Base-by-base conservation (phyloP, 1,284 basidiomycete genomes). In the Trichosporon asahii region DNA sequence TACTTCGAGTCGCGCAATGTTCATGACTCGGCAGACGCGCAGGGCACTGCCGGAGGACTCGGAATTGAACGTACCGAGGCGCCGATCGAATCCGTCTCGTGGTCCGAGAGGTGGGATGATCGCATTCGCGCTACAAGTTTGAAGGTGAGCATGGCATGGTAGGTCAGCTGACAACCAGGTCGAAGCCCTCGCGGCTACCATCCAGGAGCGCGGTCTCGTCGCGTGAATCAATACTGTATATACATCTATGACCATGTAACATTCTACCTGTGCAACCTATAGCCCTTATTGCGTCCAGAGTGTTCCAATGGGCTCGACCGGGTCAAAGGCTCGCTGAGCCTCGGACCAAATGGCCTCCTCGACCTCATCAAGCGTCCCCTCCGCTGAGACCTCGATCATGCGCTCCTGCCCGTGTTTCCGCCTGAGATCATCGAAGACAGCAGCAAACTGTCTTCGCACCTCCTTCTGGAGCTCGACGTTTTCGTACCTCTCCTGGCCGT, bases 401-500 rank as follows among this genome's bases (percentile, higher is more conserved):
- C 76, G 76, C 74, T 72, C 79, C 14, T 72, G 33, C 1, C 77
- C 80, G 66, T 81, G 83, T 12, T 70, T 70, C 27, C 66, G 35
- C 35, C 18, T 1, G 4, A 70, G 65, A 21, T 70, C 46, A 4
- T 35, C 57, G 0, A 86, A 89, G 61, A 96, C 89, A 68, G 84
- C 81, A 68, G 83, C 80, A 78, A 95, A 95, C 37, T 90, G 82
- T 35, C 85, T 82, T 35, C 90, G 83, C 18, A 95, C 93, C 46
- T 86, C 84, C 37, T 80, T 82, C 81, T 96, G 94, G 81, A 93
- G 86, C 37, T 90, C 89, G 71, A 89, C 87, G 72, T 88, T 90
- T 84, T 95, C 93, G 76, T 95, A 95, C 27, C 95, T 87, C 85
- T 99, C 96, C 67, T 89, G 87, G 0, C 97, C 97, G 76, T 92